Percentiles rank a stretch among this genome's conserved stretches.
Conservation (phyloP, 805 yeast genomes). For the Ogataea wickerhamii region DNA sequence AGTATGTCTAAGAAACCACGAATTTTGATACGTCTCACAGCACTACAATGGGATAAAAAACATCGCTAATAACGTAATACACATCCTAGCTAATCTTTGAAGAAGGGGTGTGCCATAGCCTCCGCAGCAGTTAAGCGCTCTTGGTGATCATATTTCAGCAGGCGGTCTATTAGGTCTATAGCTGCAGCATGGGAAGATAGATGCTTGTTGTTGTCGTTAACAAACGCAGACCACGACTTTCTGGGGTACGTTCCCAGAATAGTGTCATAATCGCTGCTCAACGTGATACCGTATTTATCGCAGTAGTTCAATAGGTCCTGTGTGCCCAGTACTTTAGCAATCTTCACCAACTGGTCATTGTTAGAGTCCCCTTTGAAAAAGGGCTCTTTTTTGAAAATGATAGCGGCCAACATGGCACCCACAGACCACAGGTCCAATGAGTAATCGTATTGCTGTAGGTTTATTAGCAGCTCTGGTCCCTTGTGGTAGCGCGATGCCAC, state of each 20-base stretch:
- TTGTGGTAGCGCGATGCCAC: constrained; percentile 90
- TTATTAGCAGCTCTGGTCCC: constrained; percentile 87
- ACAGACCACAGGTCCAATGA: constrained; percentile 87
- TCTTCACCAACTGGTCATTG: constrained; percentile 87
- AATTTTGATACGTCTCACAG: no score
- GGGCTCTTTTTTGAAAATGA: constrained; percentile 85
- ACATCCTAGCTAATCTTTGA: constrained; percentile 19
- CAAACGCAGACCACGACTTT: constrained; percentile 64
- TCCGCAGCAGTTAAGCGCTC: constrained; percentile 84
- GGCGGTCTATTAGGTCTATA: constrained; percentile 66
- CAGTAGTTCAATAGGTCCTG: constrained; percentile 66
- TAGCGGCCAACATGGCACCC: constrained; percentile 89
- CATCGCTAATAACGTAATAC: no score
- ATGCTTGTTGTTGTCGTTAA: constrained; percentile 50
- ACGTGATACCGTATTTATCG: constrained; percentile 61
- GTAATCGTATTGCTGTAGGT: constrained; percentile 80
- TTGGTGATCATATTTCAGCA: constrained; percentile 82
- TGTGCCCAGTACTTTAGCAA: constrained; percentile 84
- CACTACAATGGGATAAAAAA: no score
- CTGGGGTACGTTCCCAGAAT: constrained; percentile 60
- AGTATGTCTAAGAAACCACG: no score
- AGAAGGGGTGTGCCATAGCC: constrained; percentile 66
- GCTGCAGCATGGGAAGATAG: constrained; percentile 51
- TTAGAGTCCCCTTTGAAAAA: constrained; percentile 90
- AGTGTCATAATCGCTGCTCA: constrained; percentile 78